phyloP scores from a whole-genome alignment of 2,329 filamentous ascomycete species.

The Fonsecaea monophora region DNA sequence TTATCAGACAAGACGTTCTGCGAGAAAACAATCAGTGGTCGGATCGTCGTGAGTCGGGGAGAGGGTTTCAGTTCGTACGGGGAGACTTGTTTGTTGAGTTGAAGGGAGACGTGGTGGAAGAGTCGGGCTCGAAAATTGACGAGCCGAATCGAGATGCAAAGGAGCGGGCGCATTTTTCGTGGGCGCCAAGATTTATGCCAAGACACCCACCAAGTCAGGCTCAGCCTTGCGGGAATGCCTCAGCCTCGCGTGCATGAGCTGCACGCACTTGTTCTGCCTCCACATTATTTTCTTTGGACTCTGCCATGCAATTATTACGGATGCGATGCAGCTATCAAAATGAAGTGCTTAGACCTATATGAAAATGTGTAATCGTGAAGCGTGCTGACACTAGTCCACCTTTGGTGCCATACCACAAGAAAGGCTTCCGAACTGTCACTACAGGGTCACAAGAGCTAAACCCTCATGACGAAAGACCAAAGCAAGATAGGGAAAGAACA shows the following conservation, averaged over 20 bases:
- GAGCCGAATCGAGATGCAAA: constrained; percentile 5
- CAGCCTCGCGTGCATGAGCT: constrained; percentile 10
- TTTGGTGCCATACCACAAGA: no score
- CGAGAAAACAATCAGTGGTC: constrained; percentile 10
- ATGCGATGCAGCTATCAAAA: no score
- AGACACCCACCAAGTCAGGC: constrained; percentile 12
- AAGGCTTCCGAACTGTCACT: no score
- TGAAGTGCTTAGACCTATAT: no score
- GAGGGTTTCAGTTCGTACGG: constrained; percentile 20
- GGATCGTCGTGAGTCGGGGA: not conserved
- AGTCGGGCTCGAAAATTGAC: constrained; percentile 15
- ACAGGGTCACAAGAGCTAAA: no score
- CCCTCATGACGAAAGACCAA: no score
- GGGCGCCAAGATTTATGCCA: constrained; percentile 32
- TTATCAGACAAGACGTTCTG: constrained; percentile 30
- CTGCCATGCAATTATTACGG: no score
- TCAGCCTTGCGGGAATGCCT: not conserved
- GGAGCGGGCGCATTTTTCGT: constrained; percentile 24
- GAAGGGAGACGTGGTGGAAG: constrained; percentile 17
- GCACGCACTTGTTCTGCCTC: no score
- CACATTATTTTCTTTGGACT: no score
- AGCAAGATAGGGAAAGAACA: no score
- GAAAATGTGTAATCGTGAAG: no score
- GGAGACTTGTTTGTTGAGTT: constrained; percentile 22
- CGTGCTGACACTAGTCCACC: no score